Conservation (phyloP, 2,329 filamentous ascomycete genomes). For the Cladosporium sp. region DNA sequence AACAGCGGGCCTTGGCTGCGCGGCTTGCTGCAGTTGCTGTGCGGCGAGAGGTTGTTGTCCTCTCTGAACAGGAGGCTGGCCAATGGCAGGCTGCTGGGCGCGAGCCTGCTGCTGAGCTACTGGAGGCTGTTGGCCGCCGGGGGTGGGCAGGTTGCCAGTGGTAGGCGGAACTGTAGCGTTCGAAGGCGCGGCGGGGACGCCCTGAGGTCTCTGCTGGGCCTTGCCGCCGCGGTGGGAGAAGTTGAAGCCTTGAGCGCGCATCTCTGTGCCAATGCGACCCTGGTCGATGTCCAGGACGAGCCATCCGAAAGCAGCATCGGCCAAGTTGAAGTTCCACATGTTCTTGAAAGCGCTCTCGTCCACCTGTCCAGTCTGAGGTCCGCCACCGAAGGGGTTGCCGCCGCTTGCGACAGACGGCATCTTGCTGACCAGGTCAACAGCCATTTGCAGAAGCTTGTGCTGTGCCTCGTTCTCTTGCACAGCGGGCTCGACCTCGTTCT, state of each 20-base stretch:
- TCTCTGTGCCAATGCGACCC: slow-evolving; percentile 94
- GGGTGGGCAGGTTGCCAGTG: slow-evolving; percentile 35
- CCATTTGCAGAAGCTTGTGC: slow-evolving; percentile 85
- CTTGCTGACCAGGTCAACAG: slow-evolving; percentile 90
- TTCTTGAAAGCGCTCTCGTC: slow-evolving; percentile 99
- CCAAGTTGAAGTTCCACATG: slow-evolving; percentile 99
- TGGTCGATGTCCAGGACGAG: slow-evolving; percentile 92
- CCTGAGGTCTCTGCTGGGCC: slow-evolving; percentile 39
- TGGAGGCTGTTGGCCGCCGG: slow-evolving; percentile 29
- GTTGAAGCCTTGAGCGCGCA: slow-evolving; percentile 98
- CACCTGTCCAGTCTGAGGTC: slow-evolving; percentile 76
- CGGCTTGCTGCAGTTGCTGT: slow-evolving; percentile 24
- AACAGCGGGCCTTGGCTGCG: slow-evolving; percentile 20
- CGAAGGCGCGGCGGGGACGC: slow-evolving; percentile 34
- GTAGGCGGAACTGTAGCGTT: slow-evolving; percentile 35
- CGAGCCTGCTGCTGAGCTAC: slow-evolving; percentile 33
- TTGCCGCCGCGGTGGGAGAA: slow-evolving; percentile 94
- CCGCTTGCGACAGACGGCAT: slow-evolving; percentile 95
- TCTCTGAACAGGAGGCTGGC: slow-evolving; percentile 24
- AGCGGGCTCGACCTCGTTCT: slow-evolving; percentile 88
- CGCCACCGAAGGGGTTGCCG: slow-evolving; percentile 93
- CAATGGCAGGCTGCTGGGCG: slow-evolving; percentile 28
- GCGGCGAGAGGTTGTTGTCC: slow-evolving; percentile 18
- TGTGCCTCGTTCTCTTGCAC: slow-evolving; percentile 92
- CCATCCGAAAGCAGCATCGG: slow-evolving; percentile 95